Evolutionary conservation across 2,329 filamentous ascomycete genomes (phyloP).

Genomic region (Botrytis fragariae): DNA sequence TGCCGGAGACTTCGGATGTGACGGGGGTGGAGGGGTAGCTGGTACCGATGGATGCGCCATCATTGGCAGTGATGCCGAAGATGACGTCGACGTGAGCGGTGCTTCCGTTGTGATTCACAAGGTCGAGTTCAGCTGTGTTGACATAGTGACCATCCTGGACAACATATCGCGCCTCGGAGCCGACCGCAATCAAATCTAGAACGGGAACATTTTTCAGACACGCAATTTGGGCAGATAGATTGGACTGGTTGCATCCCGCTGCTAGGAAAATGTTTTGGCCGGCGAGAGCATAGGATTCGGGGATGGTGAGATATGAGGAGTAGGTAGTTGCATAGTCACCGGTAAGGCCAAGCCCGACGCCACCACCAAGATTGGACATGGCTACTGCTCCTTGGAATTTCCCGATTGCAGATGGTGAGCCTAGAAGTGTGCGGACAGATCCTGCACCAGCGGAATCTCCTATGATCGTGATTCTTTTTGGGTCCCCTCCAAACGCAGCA

Average conservation of each 20-base stretch:
- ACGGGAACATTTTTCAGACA: constrained; percentile 47
- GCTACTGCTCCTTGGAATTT: constrained; percentile 48
- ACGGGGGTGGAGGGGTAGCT: constrained; percentile 46
- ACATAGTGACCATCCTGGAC: constrained; percentile 54
- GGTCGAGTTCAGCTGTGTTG: constrained; percentile 47
- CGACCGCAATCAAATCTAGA: constrained; percentile 40
- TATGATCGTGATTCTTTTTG: constrained; percentile 46
- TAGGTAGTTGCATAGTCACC: constrained; percentile 54
- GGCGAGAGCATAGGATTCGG: constrained; percentile 48
- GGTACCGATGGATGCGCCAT: constrained; percentile 50
- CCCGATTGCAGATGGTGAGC: constrained; percentile 47
- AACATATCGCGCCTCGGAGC: constrained; percentile 49
- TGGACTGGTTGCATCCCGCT: constrained; percentile 47
- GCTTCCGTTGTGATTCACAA: constrained; percentile 44
- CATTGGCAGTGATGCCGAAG: constrained; percentile 49
- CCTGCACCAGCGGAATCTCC: constrained; percentile 52
- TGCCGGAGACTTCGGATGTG: constrained; percentile 43
- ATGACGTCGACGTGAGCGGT: constrained; percentile 52
- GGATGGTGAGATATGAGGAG: constrained; percentile 51
- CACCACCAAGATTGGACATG: constrained; percentile 53
- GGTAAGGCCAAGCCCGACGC: constrained; percentile 46
- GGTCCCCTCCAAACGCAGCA: constrained; percentile 47
- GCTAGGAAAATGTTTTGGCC: constrained; percentile 49
- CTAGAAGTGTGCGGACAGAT: constrained; percentile 49
- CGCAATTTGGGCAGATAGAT: constrained; percentile 44